Evolutionary conservation across 371 early-diverging fungal genomes (phyloP), one percentile per base, ranked within the genome.

Genomic region (Syncephalastrum sp.): DNA sequence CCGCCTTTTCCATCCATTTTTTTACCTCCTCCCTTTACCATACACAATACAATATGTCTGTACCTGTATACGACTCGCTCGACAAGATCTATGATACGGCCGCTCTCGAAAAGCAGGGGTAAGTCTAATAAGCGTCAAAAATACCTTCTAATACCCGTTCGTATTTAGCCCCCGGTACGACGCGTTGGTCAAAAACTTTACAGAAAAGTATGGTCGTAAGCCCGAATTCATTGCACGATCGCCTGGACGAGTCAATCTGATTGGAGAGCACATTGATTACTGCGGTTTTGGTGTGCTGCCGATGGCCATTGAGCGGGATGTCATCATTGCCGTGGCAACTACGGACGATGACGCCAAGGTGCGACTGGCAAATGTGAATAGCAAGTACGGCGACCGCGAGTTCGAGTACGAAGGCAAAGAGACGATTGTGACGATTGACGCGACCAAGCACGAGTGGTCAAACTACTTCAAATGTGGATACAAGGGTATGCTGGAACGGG

Each of bases 211-310:
- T 57, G 87, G 88, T 42, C 65, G 68, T 23, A 65, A 67, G 50
- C 93, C 95, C 1, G 84, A 87, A 16, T 94, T 93, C 63, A 84
- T 90, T 50, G 92, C 90, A 27, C 88, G 97, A 17, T 83, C 93
- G 8, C 96, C 97, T 3, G 97, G 97, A 16, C 85, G 97, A 27
- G 96, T 95, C 53, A 97, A 96, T 76, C 79, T 97, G 54, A 97
- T 96, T 63, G 95, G 91, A 66, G 98, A 97, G 67, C 98, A 97
- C 67, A 92, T 97, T 53, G 98, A 97, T 76, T 96, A 96, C 74
- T 87, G 93, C 53, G 95, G 93, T 14, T 93, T 89, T 67, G 90
- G 91, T 25, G 98, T 97, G 15, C 75, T 97, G 38, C 98, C 98
- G 41, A 96, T 96, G 97, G 98, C 95, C 42, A 88, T 96, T 62